Base-by-base conservation (phyloP, 495 filamentous ascomycete species). In the Penicillium alfredii region DNA sequence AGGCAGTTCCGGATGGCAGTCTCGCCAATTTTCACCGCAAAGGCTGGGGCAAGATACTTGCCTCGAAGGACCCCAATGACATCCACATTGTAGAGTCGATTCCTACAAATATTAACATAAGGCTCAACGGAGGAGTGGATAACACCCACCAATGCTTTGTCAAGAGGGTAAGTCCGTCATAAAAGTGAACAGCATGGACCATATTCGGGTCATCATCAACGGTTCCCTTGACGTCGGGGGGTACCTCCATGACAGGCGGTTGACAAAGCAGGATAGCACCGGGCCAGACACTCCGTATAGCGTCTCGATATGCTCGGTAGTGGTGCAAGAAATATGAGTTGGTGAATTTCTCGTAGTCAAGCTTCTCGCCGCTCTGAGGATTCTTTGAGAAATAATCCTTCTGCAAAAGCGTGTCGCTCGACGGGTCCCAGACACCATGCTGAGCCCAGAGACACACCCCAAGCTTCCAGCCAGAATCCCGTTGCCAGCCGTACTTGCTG, bases 401-500 rank as follows among this genome's bases (percentile, higher is more conserved):
- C 42, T 74, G 77, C 19, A 93, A 59, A 2, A 98, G 64, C 9
- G 74, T 76, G 54, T 95, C 87, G 5, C 71, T 81, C 0, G 71
- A 68, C 6, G 84, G 83, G 53, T 97, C 88, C 92, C 92, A 98
- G 0, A 97, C 78, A 4, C 88, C 89, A 61, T 97, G 88, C 45
- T 97, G 92, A 8, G 93, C 92, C 92, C 92, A 98, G 18, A 97
- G 45, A 55, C 92, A 96, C 60, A 93, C 80, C 10, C 90, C 93
- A 7, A 98, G 61, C 49, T 82, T 92, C 92, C 92, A 98, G 6
- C 67, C 78, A 8, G 84, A 74, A 51, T 92, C 88, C 45, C 92
- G 76, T 46, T 81, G 86, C 80, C 86, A 98, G 23, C 86, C 88
- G 53, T 98, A 98, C 40, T 78, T 74, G 3, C 76, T 76, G 35